Evolutionary conservation across 345 rosid species (phyloP).

Genomic region (Turritis glabra): DNA sequence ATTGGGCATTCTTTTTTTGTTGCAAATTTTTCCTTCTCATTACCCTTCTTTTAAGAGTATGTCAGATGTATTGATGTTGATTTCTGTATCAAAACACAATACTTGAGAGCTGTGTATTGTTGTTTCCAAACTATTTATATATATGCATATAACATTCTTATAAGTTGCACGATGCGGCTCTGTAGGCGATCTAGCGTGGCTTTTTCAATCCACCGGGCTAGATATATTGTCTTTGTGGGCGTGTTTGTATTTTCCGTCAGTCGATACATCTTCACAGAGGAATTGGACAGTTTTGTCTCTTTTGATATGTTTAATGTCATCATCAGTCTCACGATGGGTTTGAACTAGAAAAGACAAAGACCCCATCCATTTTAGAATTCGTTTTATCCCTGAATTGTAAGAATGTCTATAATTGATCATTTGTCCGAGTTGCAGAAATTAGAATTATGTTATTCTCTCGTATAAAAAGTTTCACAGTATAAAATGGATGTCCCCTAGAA

Average conservation of each 20-base stretch:
- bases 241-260: not conserved
- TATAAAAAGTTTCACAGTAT: not conserved
- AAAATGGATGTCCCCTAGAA: not conserved
- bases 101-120: slow-evolving; percentile 8
- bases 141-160: slow-evolving; percentile 4
- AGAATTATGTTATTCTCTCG: not conserved
- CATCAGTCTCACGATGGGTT: not conserved
- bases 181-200: too few species aligned
- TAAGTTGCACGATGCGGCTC: too few species aligned
- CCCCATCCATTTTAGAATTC: not conserved
- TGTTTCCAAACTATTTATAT: slow-evolving; percentile 21
- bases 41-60: not conserved
- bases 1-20: slow-evolving; percentile 23
- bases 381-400: not conserved
- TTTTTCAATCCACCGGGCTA: not conserved
- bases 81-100: slow-evolving; percentile 20
- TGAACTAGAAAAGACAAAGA: not conserved
- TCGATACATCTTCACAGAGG: too few species aligned
- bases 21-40: not conserved
- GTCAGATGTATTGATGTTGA: slow-evolving; percentile 14
- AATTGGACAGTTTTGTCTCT: too few species aligned
- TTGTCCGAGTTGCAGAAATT: not conserved
- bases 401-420: not conserved
- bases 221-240: not conserved
- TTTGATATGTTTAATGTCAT: not conserved